These are phyloP conservation scores for Myriosclerotinia scirpicola DNA, from an alignment of 2,329 filamentous ascomycete genomes.

Conservation along the genomic window DNA sequence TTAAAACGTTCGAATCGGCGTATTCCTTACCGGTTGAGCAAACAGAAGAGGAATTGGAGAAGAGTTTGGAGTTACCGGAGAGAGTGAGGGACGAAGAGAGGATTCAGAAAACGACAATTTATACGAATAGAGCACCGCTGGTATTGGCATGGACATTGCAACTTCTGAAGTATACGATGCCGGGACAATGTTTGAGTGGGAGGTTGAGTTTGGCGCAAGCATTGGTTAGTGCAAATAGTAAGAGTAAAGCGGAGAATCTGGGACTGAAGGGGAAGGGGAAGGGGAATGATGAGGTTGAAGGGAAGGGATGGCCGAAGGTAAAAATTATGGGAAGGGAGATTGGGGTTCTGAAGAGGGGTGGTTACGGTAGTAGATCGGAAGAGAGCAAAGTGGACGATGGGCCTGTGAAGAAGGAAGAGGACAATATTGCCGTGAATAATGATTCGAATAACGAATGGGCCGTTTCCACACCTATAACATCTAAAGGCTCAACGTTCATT, in stretches of 20 bases:
- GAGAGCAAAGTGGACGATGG: constrained; percentile 17
- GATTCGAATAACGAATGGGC: constrained; percentile 46
- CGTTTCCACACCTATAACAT: constrained; percentile 51
- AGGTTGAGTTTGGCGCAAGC: constrained; percentile 80
- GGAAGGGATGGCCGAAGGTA: constrained; percentile 58
- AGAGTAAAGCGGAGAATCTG: constrained; percentile 54
- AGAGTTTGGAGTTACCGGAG: constrained; percentile 58
- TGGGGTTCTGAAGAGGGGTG: constrained; percentile 72
- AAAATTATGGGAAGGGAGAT: constrained; percentile 72
- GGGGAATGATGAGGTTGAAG: constrained; percentile 21
- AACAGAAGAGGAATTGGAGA: constrained; percentile 59
- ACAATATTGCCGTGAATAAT: background rate
- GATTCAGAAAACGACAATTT: constrained; percentile 57
- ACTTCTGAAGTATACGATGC: constrained; percentile 76
- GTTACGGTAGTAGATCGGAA: constrained; percentile 49
- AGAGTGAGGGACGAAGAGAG: constrained; percentile 56
- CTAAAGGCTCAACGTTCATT: constrained; percentile 57
- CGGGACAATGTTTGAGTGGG: constrained; percentile 81
- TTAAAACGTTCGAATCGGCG: constrained; percentile 29
- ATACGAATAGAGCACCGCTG: constrained; percentile 79
- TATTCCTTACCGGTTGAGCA: constrained; percentile 36
- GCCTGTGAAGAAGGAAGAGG: constrained; percentile 9
- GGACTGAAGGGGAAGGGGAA: constrained; percentile 20
- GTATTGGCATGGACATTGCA: constrained; percentile 78
- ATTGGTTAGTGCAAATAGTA: constrained; percentile 78